These are phyloP conservation scores for Clitopilus hobsonii DNA, from an alignment of 768 basidiomycete genomes.

Conservation along the genomic window DNA sequence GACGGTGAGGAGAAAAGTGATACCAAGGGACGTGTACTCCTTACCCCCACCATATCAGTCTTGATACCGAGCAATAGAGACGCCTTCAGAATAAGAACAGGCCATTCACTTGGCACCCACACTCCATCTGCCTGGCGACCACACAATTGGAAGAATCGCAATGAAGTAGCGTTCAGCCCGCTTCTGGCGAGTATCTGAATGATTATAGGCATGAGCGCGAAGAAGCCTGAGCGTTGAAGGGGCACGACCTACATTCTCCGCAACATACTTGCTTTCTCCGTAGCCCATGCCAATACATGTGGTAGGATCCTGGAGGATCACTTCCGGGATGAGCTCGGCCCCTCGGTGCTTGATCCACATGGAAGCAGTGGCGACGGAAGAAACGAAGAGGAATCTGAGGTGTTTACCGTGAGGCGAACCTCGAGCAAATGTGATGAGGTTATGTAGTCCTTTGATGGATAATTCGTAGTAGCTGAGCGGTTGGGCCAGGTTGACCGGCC, in stretches of 20 bases:
- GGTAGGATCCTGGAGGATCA: not conserved
- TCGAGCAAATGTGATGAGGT: constrained; percentile 23
- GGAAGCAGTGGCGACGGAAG: constrained; percentile 23
- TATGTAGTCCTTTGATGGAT: constrained; percentile 23
- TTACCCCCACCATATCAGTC: constrained; percentile 13
- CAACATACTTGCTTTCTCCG: constrained; percentile 2
- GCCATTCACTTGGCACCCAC: constrained; percentile 30
- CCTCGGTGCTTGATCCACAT: constrained; percentile 7
- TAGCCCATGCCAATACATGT: not conserved
- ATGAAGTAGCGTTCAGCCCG: constrained; percentile 15
- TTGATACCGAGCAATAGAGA: constrained; percentile 16
- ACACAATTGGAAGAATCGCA: constrained; percentile 29
- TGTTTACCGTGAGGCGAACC: constrained; percentile 7
- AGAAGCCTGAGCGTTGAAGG: not conserved
- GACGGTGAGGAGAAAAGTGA: not conserved
- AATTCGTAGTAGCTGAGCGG: constrained; percentile 30
- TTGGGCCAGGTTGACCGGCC: constrained; percentile 36
- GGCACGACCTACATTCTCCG: not conserved
- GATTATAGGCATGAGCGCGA: not conserved
- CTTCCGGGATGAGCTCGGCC: constrained; percentile 8
- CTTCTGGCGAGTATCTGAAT: constrained; percentile 19
- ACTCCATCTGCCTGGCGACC: constrained; percentile 25
- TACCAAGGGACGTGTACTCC: not conserved
- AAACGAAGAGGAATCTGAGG: constrained; percentile 26
- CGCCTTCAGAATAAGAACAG: constrained; percentile 28